A percentile compares a stretch with the other conserved stretches of the same genome.
These are phyloP conservation scores for Oryza meyeriana DNA, from an alignment of 176 grass and related monocot species.

Conservation along the genomic window DNA sequence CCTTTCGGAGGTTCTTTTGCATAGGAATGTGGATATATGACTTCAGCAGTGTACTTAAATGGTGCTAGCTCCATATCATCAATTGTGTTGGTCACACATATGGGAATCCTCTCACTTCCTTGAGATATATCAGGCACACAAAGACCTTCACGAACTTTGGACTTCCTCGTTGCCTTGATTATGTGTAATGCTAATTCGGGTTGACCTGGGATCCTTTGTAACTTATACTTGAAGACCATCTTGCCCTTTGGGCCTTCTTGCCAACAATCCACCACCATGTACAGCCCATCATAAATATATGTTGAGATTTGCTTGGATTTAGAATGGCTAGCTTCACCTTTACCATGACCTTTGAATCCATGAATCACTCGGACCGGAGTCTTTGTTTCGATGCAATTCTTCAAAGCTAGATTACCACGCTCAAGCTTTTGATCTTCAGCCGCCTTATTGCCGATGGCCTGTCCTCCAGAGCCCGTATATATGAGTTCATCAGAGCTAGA, in stretches of 20 bases:
- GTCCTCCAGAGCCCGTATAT: constrained; percentile 72
- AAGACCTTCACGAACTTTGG: constrained; percentile 63
- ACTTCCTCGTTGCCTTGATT: constrained; percentile 56
- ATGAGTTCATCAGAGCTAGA: constrained; percentile 60
- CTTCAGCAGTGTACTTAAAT: constrained; percentile 55
- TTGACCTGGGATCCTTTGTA: constrained; percentile 56
- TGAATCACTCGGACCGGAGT: constrained; percentile 68
- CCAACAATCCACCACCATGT: constrained; percentile 52
- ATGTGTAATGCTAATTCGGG: constrained; percentile 63
- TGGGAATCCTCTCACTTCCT: constrained; percentile 52
- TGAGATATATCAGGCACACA: constrained; percentile 62
- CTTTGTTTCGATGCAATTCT: constrained; percentile 58
- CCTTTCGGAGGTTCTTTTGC: constrained; percentile 52
- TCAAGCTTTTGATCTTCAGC: constrained; percentile 72
- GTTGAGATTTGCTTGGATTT: constrained; percentile 52
- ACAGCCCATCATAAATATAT: constrained; percentile 72
- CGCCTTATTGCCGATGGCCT: constrained; percentile 40
- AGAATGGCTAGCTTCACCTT: constrained; percentile 35
- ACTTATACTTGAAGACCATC: constrained; percentile 55
- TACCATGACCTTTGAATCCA: constrained; percentile 62
- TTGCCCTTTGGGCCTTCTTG: constrained; percentile 44
- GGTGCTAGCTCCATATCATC: constrained; percentile 48
- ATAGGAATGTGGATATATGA: constrained; percentile 53
- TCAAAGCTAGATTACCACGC: constrained; percentile 68
- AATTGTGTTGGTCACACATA: constrained; percentile 59